These are phyloP conservation scores for bread wheat (Triticum aestivum) DNA, from an alignment of 176 grass and related monocot species.

Conservation along the genomic window DNA sequence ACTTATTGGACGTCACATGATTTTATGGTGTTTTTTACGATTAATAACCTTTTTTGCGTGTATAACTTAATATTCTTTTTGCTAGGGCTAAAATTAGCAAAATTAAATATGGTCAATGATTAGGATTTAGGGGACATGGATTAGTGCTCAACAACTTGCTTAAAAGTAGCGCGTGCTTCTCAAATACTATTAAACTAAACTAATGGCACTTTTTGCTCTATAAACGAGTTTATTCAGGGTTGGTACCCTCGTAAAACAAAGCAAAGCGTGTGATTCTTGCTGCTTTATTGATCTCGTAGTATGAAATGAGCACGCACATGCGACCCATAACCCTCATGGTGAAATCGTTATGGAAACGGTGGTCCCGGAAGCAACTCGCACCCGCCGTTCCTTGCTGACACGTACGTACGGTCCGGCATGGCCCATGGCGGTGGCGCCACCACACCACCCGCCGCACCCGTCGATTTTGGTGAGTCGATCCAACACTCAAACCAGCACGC, in stretches of 20 bases:
- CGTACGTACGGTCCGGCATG: not conserved
- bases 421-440: not conserved
- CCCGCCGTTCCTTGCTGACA: not conserved
- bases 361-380: not conserved
- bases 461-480: not conserved
- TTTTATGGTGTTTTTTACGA: too few species aligned
- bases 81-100: too few species aligned
- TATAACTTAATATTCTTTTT: too few species aligned
- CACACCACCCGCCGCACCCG: too few species aligned
- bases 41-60: too few species aligned
- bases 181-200: not conserved
- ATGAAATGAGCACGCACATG: not conserved
- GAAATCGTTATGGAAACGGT: not conserved
- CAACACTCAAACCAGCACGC: not conserved
- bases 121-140: not conserved
- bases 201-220: not conserved
- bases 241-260: too few species aligned
- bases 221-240: not conserved
- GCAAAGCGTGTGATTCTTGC: not conserved
- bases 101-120: too few species aligned
- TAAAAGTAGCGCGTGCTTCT: not conserved
- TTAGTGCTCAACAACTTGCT: not conserved
- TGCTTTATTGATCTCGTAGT: not conserved
- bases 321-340: not conserved
- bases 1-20: not conserved